Evolutionary conservation across 768 basidiomycete species (phyloP).

Genomic region (Hebeloma cylindrosporum): DNA sequence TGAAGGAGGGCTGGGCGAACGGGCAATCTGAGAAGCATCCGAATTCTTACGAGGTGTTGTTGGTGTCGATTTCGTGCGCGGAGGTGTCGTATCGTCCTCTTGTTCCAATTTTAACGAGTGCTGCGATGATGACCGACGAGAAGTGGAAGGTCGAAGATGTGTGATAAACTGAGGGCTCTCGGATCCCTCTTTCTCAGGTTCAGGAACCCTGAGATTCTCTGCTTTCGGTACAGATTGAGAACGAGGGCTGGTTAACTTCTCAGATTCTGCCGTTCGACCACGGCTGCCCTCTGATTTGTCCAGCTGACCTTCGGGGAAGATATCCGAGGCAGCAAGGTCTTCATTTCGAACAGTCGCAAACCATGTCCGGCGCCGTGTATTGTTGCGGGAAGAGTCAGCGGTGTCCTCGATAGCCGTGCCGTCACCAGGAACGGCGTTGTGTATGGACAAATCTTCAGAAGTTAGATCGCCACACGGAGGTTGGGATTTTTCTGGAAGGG

Average conservation of each 20-base stretch:
- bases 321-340: slow-evolving; percentile 27
- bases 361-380: slow-evolving; percentile 56
- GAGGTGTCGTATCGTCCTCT: slow-evolving; percentile 22
- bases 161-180: slow-evolving; percentile 9
- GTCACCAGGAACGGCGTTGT: too few species aligned
- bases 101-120: slow-evolving; percentile 41
- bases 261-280: slow-evolving; percentile 36
- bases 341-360: slow-evolving; percentile 47
- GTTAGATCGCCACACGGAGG: slow-evolving; percentile 8
- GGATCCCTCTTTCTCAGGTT: slow-evolving; percentile 11
- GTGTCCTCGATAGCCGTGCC: slow-evolving; percentile 23
- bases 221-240: slow-evolving; percentile 35
- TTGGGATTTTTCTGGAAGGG: slow-evolving; percentile 32
- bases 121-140: slow-evolving; percentile 41
- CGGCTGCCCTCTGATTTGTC: slow-evolving; percentile 31
- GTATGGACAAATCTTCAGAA: slow-evolving; percentile 11
- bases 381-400: slow-evolving; percentile 23
- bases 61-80: slow-evolving; percentile 24
- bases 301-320: slow-evolving; percentile 13
- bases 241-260: slow-evolving; percentile 24
- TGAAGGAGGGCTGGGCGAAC: slow-evolving; percentile 50
- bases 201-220: slow-evolving; percentile 16
- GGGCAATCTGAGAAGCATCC: slow-evolving; percentile 27
- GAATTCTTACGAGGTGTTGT: slow-evolving; percentile 37
- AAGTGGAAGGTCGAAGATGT: slow-evolving; percentile 15